Evolutionary conservation across 2,329 filamentous ascomycete genomes (phyloP).

Genomic region (Colletotrichum incanum): DNA sequence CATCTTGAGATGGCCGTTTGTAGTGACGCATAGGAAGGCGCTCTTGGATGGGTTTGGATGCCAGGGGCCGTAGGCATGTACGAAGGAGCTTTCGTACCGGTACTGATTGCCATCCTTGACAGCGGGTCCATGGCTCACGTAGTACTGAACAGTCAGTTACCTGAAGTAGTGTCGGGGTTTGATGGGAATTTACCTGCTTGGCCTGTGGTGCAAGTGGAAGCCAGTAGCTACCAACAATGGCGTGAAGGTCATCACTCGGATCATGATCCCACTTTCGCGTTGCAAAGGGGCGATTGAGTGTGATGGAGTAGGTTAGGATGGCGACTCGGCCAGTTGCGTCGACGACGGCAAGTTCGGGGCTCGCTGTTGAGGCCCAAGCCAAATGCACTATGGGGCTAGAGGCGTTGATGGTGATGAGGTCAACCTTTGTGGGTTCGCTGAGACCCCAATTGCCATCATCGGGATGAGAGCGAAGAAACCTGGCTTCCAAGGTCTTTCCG

Average conservation of each 20-base stretch:
- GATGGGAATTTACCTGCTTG: slow-evolving; percentile 54
- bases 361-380: slow-evolving; percentile 81
- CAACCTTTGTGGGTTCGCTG: slow-evolving; percentile 77
- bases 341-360: slow-evolving; percentile 85
- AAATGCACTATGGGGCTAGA: slow-evolving; percentile 83
- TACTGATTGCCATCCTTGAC: slow-evolving; percentile 76
- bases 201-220: slow-evolving; percentile 71
- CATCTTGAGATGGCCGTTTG: slow-evolving; percentile 81
- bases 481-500: slow-evolving; percentile 79
- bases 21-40: slow-evolving; percentile 83
- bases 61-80: slow-evolving; percentile 78
- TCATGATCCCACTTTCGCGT: slow-evolving; percentile 77
- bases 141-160: slow-evolving; percentile 51
- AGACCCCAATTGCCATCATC: slow-evolving; percentile 83
- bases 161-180: slow-evolving; percentile 36
- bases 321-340: slow-evolving; percentile 85
- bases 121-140: slow-evolving; percentile 72
- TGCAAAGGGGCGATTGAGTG: slow-evolving; percentile 80
- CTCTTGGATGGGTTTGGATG: slow-evolving; percentile 81
- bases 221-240: slow-evolving; percentile 91
- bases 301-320: slow-evolving; percentile 79
- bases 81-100: slow-evolving; percentile 77
- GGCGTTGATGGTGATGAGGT: slow-evolving; percentile 74
- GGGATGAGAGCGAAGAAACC: slow-evolving; percentile 79
- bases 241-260: slow-evolving; percentile 80